Evolutionary conservation across 495 filamentous ascomycete genomes (phyloP), one percentile per base, ranked within the genome.

Genomic region (Lophiostoma macrostomum): DNA sequence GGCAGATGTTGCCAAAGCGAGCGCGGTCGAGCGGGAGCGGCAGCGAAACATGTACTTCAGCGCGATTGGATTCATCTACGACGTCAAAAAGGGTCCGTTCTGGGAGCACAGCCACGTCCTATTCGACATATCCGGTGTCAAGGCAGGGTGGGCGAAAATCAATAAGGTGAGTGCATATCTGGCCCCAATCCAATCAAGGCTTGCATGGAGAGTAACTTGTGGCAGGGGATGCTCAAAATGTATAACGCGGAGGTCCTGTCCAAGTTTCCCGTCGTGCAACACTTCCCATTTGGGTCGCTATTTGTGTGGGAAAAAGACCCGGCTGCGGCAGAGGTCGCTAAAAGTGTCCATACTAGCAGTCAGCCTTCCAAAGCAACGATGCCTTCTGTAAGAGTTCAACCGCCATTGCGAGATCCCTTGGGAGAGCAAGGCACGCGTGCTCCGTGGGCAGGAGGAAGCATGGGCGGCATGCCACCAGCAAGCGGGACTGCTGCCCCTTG

Each of bases 1-100:
- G 1, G 67, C 70, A 5, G 80, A 81, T 49, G 79, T 96, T 4
- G 74, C 79, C 10, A 90, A 90, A 57, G 61, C 73, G 2, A 71
- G 69, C 20, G 67, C 80, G 13, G 90, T 95, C 24, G 76, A 87
- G 35, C 71, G 76, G 34, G 81, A 90, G 66, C 75, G 88, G 45
- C 73, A 75, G 44, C 73, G 61, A 12, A 96, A 96, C 68, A 80
- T 99, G 75, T 99, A 99, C 69, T 99, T 96, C 74, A 85, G 84
- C n/a, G 94, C 93, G n/a, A 79, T 99, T 56, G 91, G 88, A 7
- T 99, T 99, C 72, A 96, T 99, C 64, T 86, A 96, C 67, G 94
- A 97, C 71, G 93, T 99, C 43, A 99, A 99, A 68, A 89, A 75
- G 46, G 93, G 93, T 0, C 93, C 94, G 1, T 99, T 99, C 69